phyloP scores from a whole-genome alignment of 768 basidiomycete genomes.

The Amanita polypyramis region DNA sequence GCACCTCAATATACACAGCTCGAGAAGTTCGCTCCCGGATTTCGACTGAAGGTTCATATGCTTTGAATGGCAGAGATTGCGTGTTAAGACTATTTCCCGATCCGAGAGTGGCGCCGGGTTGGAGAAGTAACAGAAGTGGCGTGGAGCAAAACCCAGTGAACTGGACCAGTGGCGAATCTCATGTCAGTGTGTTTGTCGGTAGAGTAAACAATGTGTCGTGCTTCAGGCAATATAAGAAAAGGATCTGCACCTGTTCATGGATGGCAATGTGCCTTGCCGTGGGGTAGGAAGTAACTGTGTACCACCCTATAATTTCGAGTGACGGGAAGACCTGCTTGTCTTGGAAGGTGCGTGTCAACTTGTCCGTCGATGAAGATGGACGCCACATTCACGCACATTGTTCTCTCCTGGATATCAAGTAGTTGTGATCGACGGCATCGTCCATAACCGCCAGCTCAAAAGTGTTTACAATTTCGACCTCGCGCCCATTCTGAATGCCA shows the following conservation, averaged over 20 bases:
- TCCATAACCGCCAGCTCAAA: constrained; percentile 77
- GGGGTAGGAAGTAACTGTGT: constrained; percentile 73
- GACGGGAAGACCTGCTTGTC: constrained; percentile 99
- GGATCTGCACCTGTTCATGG: constrained; percentile 64
- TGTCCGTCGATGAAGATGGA: constrained; percentile 3
- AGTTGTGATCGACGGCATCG: constrained; percentile 68
- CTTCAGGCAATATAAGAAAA: constrained; percentile 2
- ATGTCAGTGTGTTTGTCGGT: constrained; percentile 1
- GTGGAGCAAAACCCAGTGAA: constrained; percentile 81
- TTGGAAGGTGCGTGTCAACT: constrained; percentile 21
- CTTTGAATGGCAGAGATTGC: constrained; percentile 79
- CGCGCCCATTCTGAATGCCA: constrained; percentile 88
- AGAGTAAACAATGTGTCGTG: constrained; percentile 4
- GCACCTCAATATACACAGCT: constrained; percentile 73
- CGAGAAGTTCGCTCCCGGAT: constrained; percentile 70
- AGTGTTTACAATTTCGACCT: constrained; percentile 94
- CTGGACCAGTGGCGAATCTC: constrained; percentile 26
- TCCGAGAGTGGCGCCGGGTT: constrained; percentile 38
- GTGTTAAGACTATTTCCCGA: constrained; percentile 43
- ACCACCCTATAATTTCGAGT: constrained; percentile 97
- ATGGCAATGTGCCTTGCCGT: constrained; percentile 68
- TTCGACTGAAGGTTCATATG: constrained; percentile 89
- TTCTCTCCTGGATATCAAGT: constrained; percentile 72
- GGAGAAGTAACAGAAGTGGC: constrained; percentile 75
- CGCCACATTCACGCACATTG: constrained; percentile 48